Evolutionary conservation across 192 early-diverging fungal genomes (phyloP).

Genomic region (Backusella circina): DNA sequence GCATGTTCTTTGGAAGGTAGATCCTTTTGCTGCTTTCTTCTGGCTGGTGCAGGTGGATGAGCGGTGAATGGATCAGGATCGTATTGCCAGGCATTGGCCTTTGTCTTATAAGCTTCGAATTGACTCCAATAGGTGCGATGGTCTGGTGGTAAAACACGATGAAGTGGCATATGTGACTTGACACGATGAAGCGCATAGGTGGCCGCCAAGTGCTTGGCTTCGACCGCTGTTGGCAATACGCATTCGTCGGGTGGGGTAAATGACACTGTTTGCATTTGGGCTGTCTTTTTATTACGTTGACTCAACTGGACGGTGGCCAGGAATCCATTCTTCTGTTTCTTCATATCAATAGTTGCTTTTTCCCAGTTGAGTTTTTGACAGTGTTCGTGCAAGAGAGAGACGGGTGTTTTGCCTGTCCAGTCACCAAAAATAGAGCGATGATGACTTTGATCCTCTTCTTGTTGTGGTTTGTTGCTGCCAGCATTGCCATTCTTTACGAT

Average conservation of each 20-base stretch:
- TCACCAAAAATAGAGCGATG: slow-evolving; percentile 55
- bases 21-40: slow-evolving; percentile 29
- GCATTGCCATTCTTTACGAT: slow-evolving; percentile 25
- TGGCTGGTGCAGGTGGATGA: slow-evolving; percentile 30
- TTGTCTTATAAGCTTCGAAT: slow-evolving; percentile 54
- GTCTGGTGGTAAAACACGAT: slow-evolving; percentile 71
- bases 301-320: slow-evolving; percentile 46
- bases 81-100: slow-evolving; percentile 55
- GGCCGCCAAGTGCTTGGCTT: slow-evolving; percentile 67
- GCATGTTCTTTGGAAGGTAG: slow-evolving; percentile 23
- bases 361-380: slow-evolving; percentile 74
- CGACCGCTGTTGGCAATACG: slow-evolving; percentile 46
- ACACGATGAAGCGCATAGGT: slow-evolving; percentile 80
- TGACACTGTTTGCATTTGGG: slow-evolving; percentile 44
- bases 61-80: slow-evolving; percentile 77
- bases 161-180: slow-evolving; percentile 62
- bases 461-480: not conserved
- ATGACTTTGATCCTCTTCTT: slow-evolving; percentile 7
- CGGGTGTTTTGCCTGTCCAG: slow-evolving; percentile 88
- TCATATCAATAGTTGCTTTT: slow-evolving; percentile 63
- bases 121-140: slow-evolving; percentile 71
- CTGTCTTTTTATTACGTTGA: slow-evolving; percentile 58
- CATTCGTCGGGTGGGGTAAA: slow-evolving; percentile 43
- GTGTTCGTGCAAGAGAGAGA: slow-evolving; percentile 72
- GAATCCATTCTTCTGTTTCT: slow-evolving; percentile 31